Evolutionary conservation across 164 flowering plant species (phyloP).

Genomic region (Berberis thunbergii): DNA sequence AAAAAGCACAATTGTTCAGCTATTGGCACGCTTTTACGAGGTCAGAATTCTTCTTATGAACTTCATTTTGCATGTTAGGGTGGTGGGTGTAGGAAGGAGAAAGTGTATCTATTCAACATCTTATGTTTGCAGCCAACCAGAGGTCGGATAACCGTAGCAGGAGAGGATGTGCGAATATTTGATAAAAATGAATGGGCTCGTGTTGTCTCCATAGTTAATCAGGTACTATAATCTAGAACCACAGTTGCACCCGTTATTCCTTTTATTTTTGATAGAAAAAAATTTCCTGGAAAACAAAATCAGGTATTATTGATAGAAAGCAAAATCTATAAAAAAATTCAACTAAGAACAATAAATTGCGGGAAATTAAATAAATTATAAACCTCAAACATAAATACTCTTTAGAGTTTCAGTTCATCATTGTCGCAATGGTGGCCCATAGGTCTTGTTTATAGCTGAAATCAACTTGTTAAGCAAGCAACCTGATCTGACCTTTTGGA

Average conservation of each 20-base stretch:
- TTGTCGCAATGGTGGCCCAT: no score
- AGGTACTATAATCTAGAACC: constrained; percentile 28
- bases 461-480: no score
- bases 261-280: no score
- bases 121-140: constrained; percentile 58
- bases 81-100: background rate
- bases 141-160: constrained; percentile 84
- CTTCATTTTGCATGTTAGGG: constrained; percentile 1
- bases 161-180: constrained; percentile 89
- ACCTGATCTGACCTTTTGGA: no score
- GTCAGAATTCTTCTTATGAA: constrained; percentile 22
- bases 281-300: no score
- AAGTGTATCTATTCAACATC: background rate
- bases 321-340: no score
- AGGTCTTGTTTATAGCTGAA: no score
- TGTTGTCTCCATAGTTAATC: constrained; percentile 84
- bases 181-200: constrained; percentile 97
- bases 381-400: no score
- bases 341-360: no score
- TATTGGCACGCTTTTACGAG: constrained; percentile 96
- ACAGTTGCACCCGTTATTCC: background rate
- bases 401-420: no score
- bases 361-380: no score
- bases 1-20: constrained; percentile 92
- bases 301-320: no score